Evolutionary conservation across 2,329 filamentous ascomycete species (phyloP).

Genomic region (Cytospora leucostoma): DNA sequence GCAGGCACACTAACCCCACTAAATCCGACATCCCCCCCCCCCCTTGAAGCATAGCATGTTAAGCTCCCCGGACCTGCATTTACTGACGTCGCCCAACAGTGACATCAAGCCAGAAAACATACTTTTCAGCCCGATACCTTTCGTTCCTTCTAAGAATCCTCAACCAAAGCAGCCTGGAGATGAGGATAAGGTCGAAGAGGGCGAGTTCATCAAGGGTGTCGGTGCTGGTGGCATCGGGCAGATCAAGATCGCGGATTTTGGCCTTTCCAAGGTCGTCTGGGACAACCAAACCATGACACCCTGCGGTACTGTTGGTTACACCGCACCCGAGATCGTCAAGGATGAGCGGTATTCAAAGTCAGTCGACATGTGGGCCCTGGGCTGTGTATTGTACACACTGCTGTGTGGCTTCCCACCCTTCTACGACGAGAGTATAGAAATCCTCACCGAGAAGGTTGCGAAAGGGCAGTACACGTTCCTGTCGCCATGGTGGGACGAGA

Average conservation of each 20-base stretch:
- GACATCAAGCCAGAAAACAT: conserved; percentile 99
- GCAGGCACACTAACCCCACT: not conserved
- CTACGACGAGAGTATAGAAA: conserved; percentile 97
- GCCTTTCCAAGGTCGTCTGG: conserved; percentile 97
- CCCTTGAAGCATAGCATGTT: not conserved
- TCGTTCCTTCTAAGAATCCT: conserved; percentile 76
- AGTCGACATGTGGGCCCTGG: conserved; percentile 98
- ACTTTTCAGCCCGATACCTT: conserved; percentile 83
- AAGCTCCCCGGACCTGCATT: not conserved
- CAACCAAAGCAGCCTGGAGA: conserved; percentile 84
- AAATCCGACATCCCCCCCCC: not conserved
- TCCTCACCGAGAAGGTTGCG: conserved; percentile 95
- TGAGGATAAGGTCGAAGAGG: conserved; percentile 96
- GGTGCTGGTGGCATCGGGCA: conserved; percentile 88
- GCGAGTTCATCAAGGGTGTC: conserved; percentile 80
- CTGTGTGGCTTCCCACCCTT: conserved; percentile 98
- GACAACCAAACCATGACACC: conserved; percentile 98
- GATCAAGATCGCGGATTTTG: conserved; percentile 98
- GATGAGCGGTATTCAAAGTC: conserved; percentile 98
- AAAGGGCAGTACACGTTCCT: conserved; percentile 96
- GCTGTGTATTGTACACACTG: conserved; percentile 94
- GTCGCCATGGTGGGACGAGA: conserved; percentile 99
- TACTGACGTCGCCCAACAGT: conserved; percentile 48
- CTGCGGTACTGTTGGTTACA: conserved; percentile 98
- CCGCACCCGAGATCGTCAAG: conserved; percentile 97